Percentiles rank a stretch among this genome's conserved stretches.
These are phyloP conservation scores for Apiotrichum gracile DNA, from an alignment of 1,284 basidiomycete species.

Conservation along the genomic window DNA sequence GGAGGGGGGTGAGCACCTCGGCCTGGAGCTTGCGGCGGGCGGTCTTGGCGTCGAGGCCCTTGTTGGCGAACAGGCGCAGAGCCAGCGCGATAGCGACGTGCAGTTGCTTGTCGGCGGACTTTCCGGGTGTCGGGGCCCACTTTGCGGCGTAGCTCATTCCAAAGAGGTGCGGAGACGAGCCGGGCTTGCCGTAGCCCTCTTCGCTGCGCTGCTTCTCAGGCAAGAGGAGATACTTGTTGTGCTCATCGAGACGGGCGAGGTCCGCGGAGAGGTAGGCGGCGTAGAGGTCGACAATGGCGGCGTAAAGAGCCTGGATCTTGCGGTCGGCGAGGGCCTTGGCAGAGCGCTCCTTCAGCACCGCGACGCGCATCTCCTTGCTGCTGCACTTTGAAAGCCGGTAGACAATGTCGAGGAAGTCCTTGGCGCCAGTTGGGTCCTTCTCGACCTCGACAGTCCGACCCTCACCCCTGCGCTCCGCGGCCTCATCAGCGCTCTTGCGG, in stretches of 20 bases:
- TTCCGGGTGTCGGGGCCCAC: constrained; percentile 60
- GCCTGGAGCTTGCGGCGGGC: constrained; percentile 41
- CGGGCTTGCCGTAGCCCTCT: constrained; percentile 10
- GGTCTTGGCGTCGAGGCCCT: constrained; percentile 19
- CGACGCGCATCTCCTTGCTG: constrained; percentile 22
- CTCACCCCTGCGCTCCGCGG: too few relatives aligned
- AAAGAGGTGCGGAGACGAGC: constrained; percentile 41
- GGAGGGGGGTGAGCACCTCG: constrained; percentile 52
- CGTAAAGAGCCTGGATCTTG: constrained; percentile 58
- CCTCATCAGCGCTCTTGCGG: too few relatives aligned
- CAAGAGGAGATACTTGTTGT: constrained; percentile 17
- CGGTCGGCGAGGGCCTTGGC: constrained; percentile 50
- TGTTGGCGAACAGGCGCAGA: constrained; percentile 50
- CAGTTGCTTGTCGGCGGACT: constrained; percentile 58
- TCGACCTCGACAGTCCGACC: too few relatives aligned
- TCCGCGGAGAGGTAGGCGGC: constrained; percentile 54
- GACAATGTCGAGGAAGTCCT: neutral
- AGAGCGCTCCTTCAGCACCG: constrained; percentile 41
- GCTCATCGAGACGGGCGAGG: constrained; percentile 40
- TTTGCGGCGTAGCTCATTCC: constrained; percentile 58
- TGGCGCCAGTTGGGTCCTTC: neutral
- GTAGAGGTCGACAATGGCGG: constrained; percentile 59
- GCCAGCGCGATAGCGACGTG: constrained; percentile 61
- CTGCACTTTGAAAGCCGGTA: neutral
- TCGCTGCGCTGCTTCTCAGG: constrained; percentile 32